Evolutionary conservation across 495 filamentous ascomycete species (phyloP).

Genomic region (Glutinoglossum americanum): DNA sequence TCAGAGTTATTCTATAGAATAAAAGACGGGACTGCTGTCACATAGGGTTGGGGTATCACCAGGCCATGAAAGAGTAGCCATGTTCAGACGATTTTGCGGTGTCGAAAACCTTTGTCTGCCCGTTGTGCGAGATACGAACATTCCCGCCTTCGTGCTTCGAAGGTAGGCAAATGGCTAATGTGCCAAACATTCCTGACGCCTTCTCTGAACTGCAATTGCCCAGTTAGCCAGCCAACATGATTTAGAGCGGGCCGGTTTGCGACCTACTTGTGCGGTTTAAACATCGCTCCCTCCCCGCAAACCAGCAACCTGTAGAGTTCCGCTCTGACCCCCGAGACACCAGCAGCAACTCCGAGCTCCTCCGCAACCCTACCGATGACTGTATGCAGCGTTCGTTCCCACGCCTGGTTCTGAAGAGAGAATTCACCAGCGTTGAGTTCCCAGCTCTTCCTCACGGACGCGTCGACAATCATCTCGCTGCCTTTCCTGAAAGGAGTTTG

Average conservation of each 20-base stretch:
- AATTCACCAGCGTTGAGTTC: conserved; percentile 26
- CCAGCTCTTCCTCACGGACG: conserved; percentile 26
- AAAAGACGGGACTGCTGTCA: too few species aligned
- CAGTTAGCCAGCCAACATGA: too few species aligned
- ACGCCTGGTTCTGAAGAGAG: conserved; percentile 18
- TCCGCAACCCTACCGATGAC: background rate
- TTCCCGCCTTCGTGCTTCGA: conserved; percentile 30
- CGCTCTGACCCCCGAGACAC: conserved; percentile 13
- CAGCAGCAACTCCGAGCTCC: conserved; percentile 8
- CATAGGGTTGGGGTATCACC: too few species aligned
- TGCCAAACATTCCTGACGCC: conserved; percentile 32
- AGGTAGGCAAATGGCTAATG: conserved; percentile 30
- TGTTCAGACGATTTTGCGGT: background rate
- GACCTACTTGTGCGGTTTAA: conserved; percentile 29
- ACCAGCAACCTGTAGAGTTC: conserved; percentile 33
- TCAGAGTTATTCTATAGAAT: too few species aligned
- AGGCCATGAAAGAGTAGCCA: background rate
- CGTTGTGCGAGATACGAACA: conserved; percentile 23
- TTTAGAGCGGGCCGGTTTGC: too few species aligned
- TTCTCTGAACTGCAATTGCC: conserved; percentile 28
- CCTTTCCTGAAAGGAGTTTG: conserved; percentile 26
- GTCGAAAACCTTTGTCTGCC: conserved; percentile 16
- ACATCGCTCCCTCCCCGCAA: conserved; percentile 33
- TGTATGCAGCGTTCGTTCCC: background rate
- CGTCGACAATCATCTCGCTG: conserved; percentile 25